Evolutionary conservation across 805 yeast genomes (phyloP), one percentile per base, ranked within the genome.

Genomic region (Huiozyma sinensis): DNA sequence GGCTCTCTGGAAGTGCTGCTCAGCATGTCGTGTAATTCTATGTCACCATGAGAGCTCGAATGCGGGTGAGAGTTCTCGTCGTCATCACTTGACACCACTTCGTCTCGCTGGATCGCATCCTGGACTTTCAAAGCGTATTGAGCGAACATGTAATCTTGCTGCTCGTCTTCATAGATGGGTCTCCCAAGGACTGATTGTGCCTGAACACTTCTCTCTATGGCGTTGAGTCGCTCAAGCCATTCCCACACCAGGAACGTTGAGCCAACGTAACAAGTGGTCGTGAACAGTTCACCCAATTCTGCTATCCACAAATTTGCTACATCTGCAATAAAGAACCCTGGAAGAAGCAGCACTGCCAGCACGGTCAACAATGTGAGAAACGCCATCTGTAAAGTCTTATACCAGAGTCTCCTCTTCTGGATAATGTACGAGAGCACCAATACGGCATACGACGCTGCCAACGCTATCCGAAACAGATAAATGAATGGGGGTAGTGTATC

Each of bases 231-330:
- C 55, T 82, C 83, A 48, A 83, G 72, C 90, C 94, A 86, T 60
- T 84, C 94, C 92, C 94, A 83, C 0, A 84, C 84, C 8, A 81
- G 71, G 6, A 82, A 82, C 30, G 85, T 82, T 33, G 85, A 74
- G 17, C 81, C 68, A 7, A 83, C 75, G 56, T 80, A 81, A n/a
- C 81, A 74, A 1, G 83, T 79, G 13, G 84, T 74, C 38, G 82
- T 79, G 61, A 83, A 82, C 38, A 83, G 67, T 55, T 83, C 90
- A 17, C 87, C 77, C 42, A 83, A 66, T 49, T 80, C 83, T 45
- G 74, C 74, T n/a, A 80, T 78, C 83, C 88, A 85, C 6, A 79
- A 70, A 57, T 77, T 79, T 0, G 89, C 72, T 3, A 85, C 76
- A 63, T 84, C 95, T 5, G 87, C 82, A 40, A 85, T 70, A 57